Evolutionary conservation across 2,329 filamentous ascomycete genomes (phyloP).

Genomic region (Beauveria scarabaeidicola): DNA sequence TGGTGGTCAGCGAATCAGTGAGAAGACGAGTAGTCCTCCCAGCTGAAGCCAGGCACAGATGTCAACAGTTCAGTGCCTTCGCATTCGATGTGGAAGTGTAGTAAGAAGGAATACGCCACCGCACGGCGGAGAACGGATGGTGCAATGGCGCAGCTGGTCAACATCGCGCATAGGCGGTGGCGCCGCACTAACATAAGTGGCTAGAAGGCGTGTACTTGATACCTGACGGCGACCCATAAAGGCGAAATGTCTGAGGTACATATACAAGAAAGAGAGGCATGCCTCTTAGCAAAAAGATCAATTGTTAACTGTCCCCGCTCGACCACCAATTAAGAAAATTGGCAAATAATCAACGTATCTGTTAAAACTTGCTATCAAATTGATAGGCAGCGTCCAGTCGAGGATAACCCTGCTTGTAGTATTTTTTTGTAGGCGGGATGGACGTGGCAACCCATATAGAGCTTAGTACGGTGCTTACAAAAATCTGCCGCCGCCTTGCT

Average conservation of each 20-base stretch:
- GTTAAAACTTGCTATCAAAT: no score
- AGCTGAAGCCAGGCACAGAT: neutral
- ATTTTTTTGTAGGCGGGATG: no score
- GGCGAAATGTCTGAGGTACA: neutral
- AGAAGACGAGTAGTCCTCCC: neutral
- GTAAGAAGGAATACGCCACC: neutral
- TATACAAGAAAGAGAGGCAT: neutral
- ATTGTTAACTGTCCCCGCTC: neutral
- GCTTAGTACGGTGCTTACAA: no score
- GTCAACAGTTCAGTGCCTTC: constrained; percentile 6
- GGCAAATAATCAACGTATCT: no score
- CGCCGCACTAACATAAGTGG: neutral
- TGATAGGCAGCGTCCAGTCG: no score
- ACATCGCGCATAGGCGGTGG: neutral
- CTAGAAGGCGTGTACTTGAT: neutral
- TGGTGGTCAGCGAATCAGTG: neutral
- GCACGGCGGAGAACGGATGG: neutral
- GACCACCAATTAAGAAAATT: neutral
- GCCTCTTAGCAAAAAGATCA: neutral
- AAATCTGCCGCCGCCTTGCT: no score
- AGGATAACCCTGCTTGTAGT: no score
- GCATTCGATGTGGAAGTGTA: constrained; percentile 5
- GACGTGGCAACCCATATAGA: no score
- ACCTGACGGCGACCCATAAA: neutral
- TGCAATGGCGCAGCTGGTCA: neutral